Evolutionary conservation across 1,284 basidiomycete genomes (phyloP), one percentile per base, ranked within the genome.

Genomic region (Cryptococcus sp.): DNA sequence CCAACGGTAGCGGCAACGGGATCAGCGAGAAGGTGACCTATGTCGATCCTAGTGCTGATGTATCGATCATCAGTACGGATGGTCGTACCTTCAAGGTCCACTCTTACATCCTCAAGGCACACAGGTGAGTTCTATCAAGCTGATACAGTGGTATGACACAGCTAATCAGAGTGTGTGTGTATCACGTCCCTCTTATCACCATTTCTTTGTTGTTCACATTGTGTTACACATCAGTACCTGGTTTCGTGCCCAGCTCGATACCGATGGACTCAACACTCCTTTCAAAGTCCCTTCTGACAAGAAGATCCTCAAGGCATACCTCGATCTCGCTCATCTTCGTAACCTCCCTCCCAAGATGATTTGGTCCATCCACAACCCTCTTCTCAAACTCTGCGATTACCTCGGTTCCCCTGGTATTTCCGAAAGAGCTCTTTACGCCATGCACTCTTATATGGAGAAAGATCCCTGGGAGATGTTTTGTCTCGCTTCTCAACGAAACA

Each of bases 31-130:
- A 3, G 2, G 23, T 23, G 1, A 23, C 23, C 2, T 67, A 63
- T 55, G 51, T 52, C 31, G 63, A 65, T 52, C 59, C 61, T 14
- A 42, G 47, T n/a, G 62, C 64, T 37, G 64, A 64, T 41, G 52
- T 58, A 37, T 41, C 58, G n/a, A 56, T 67, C 38, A 53, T 56
- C 33, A 57, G 58, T 10, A 52, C 10, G 31, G 56, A 62, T 45
- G 64, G 61, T 3, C 51, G 56, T 43, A 42, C 55, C 10, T 66
- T 68, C 58, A 58, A 57, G 45, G 62, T 66, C 11, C 46, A 61
- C 1, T 56, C 53, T 31, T 63, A 55, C 49, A 48, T 59, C 33
- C 58, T 68, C 50, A 59, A 58, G 52, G 58, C 66, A 10, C 47
- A 52, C 15, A 63, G 59, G 66, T 68, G 58, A 56, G 64, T 23